Evolutionary conservation across 495 filamentous ascomycete genomes (phyloP).

Genomic region (Xylaria cubensis): DNA sequence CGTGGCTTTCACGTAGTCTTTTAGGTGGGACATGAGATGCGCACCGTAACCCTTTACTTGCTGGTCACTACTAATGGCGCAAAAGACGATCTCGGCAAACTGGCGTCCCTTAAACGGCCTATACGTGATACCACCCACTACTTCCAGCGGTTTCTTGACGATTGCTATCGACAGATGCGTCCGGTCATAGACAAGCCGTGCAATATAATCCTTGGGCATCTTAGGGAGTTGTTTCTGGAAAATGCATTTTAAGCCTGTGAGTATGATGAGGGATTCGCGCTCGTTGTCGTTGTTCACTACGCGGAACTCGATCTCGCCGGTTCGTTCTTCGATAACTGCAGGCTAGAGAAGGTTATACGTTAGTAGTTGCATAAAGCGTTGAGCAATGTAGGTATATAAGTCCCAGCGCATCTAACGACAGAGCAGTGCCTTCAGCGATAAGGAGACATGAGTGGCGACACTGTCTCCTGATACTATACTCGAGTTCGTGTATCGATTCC

Average conservation of each 20-base stretch:
- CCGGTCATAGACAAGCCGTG: constrained; percentile 93
- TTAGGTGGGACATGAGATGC: constrained; percentile 96
- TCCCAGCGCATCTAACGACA: background rate
- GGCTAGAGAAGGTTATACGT: constrained; percentile 55
- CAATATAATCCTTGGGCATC: constrained; percentile 99
- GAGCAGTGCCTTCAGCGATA: background rate
- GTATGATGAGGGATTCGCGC: constrained; percentile 87
- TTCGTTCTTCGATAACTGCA: constrained; percentile 91
- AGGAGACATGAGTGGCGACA: background rate
- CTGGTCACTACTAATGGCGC: constrained; percentile 95
- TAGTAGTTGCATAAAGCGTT: background rate
- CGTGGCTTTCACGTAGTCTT: constrained; percentile 98
- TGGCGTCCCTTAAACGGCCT: constrained; percentile 90
- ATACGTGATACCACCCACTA: constrained; percentile 96
- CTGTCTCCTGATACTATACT: background rate
- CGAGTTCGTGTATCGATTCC: background rate
- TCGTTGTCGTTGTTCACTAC: constrained; percentile 97
- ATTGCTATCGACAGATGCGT: constrained; percentile 97
- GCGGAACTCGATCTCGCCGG: constrained; percentile 95
- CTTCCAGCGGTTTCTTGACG: constrained; percentile 93
- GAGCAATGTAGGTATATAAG: background rate
- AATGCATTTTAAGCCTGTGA: constrained; percentile 95
- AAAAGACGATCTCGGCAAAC: constrained; percentile 99
- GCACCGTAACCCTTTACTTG: constrained; percentile 99
- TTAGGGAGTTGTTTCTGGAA: constrained; percentile 99